Conservation (phyloP, 2,329 filamentous ascomycete species). For the Ophiostoma perfectum region DNA sequence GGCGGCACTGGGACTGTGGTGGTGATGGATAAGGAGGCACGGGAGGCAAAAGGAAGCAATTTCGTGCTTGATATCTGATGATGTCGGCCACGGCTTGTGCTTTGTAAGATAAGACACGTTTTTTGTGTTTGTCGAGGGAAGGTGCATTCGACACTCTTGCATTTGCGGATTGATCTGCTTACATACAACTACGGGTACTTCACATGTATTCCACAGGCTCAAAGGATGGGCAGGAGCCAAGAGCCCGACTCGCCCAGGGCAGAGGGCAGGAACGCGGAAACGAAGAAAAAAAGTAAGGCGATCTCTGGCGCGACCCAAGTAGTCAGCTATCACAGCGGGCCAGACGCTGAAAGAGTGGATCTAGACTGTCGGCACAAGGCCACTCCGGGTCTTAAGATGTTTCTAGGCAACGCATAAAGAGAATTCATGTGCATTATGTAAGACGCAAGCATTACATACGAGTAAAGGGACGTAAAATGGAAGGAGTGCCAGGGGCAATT, state of each 20-base stretch:
- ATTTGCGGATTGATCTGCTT: neutral
- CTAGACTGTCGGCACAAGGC: slow-evolving; percentile 8
- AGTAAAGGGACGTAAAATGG: neutral
- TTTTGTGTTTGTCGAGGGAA: neutral
- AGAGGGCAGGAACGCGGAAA: slow-evolving; percentile 8
- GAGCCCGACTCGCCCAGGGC: neutral
- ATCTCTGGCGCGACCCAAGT: slow-evolving; percentile 13
- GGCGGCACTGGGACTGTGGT: neutral
- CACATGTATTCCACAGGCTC: neutral
- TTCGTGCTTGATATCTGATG: neutral
- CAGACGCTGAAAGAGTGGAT: slow-evolving; percentile 10
- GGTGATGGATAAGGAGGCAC: neutral
- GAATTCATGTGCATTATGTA: neutral
- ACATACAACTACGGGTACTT: neutral
- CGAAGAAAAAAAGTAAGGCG: slow-evolving; percentile 11
- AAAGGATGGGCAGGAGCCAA: neutral
- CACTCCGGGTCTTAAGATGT: slow-evolving; percentile 8
- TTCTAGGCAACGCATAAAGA: slow-evolving; percentile 3
- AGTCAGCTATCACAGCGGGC: slow-evolving; percentile 1
- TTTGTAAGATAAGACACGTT: slow-evolving; percentile 8
- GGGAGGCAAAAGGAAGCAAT: slow-evolving; percentile 9
- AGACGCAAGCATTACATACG: neutral
- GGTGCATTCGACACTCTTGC: neutral
- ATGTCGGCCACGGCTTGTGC: neutral
- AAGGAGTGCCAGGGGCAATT: neutral